Evolutionary conservation across 306 rosid species (phyloP).

Genomic region (Citrullus mucosospermus): DNA sequence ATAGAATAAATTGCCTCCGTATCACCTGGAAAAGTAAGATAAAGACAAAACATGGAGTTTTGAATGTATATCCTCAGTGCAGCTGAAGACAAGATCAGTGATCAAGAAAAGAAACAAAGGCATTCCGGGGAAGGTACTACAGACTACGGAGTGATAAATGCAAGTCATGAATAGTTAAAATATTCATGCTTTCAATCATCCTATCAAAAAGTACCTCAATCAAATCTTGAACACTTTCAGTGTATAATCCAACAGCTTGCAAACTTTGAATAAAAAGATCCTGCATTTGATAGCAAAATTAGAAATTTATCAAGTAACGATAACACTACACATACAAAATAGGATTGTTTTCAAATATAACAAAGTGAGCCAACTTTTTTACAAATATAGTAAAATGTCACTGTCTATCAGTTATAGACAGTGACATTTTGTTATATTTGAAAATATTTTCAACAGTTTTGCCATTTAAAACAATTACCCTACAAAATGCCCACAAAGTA

Average conservation of each 20-base stretch:
- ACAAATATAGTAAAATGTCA: too few relatives aligned
- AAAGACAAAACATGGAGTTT: not conserved
- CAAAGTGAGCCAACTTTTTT: too few relatives aligned
- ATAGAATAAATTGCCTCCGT: conserved; percentile 37
- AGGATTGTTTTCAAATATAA: too few relatives aligned
- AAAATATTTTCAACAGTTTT: too few relatives aligned
- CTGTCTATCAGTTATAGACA: too few relatives aligned
- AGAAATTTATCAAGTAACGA: not conserved
- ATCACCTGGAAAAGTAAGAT: conserved; percentile 43
- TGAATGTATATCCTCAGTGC: not conserved
- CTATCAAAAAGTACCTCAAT: conserved; percentile 54
- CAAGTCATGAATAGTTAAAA: not conserved
- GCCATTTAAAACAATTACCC: too few relatives aligned
- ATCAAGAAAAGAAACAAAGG: not conserved
- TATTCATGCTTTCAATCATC: not conserved
- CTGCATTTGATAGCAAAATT: conserved; percentile 33
- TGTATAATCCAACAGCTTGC: conserved; percentile 60
- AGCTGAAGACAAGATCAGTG: conserved; percentile 11
- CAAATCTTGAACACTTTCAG: conserved; percentile 39
- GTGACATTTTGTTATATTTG: too few relatives aligned
- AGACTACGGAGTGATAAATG: not conserved
- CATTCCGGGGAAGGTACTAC: not conserved
- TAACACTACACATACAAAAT: not conserved
- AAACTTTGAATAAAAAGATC: conserved; percentile 68
- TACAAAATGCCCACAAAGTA: not conserved